Percentiles rank a stretch among this genome's conserved stretches.
phyloP scores from a whole-genome alignment of 1,284 basidiomycete genomes.

The Trametes hirsuta region DNA sequence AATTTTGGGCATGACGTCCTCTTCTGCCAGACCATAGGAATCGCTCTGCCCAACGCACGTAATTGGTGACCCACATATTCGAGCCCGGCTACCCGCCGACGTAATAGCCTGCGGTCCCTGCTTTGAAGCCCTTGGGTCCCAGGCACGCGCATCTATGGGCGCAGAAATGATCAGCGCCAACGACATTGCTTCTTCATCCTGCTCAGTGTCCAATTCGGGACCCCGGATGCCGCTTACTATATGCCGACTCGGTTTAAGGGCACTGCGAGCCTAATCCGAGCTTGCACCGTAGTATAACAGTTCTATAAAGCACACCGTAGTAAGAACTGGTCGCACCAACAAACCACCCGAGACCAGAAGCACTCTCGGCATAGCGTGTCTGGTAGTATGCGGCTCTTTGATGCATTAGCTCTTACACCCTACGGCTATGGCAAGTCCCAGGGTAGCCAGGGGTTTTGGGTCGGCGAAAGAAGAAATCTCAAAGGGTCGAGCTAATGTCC shows the following conservation, averaged over 20 bases:
- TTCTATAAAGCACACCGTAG: too few species aligned
- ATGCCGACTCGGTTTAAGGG: too few species aligned
- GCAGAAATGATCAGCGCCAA: conserved; percentile 11
- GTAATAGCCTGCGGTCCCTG: conserved; percentile 1
- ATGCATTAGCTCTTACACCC: too few species aligned
- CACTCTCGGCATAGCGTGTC: too few species aligned
- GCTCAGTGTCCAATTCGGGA: not conserved
- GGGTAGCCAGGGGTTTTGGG: not conserved
- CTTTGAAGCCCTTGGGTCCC: not conserved
- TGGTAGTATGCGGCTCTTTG: too few species aligned
- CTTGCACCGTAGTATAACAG: too few species aligned
- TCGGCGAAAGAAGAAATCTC: conserved; percentile 13
- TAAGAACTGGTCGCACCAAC: too few species aligned
- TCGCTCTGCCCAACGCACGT: not conserved
- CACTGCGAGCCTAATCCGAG: too few species aligned
- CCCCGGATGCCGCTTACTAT: too few species aligned
- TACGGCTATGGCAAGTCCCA: too few species aligned
- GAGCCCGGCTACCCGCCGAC: not conserved
- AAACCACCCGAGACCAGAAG: too few species aligned
- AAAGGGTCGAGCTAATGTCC: conserved; percentile 17
- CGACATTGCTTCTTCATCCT: not conserved
- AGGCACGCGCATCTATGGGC: conserved; percentile 4
- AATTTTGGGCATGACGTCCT: not conserved
- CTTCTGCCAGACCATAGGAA: not conserved
- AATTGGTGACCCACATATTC: not conserved